Percentiles rank a stretch among this genome's conserved stretches.
Evolutionary conservation across 2,329 filamentous ascomycete genomes (phyloP).

Genomic region (Trichoderma afroharzianum): DNA sequence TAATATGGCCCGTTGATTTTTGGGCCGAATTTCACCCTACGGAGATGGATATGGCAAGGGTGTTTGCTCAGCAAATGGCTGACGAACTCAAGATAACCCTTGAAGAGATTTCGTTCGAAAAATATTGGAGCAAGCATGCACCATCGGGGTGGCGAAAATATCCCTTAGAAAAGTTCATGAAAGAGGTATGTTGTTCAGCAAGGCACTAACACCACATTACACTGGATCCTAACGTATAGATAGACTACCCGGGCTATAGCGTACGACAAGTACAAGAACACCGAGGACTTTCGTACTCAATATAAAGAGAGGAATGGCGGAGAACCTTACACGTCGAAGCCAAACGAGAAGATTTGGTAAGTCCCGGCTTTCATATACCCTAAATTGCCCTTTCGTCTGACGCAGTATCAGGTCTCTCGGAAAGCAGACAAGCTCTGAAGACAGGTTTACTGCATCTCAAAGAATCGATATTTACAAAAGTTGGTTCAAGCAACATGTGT

Average conservation of each 20-base stretch:
- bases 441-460: no score
- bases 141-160: accelerated
- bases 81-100: not conserved
- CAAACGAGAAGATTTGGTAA: not conserved
- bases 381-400: not conserved
- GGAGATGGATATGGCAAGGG: not conserved
- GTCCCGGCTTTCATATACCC: not conserved
- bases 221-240: not conserved
- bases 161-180: not conserved
- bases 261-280: not conserved
- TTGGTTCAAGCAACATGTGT: not conserved
- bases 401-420: not conserved
- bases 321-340: not conserved
- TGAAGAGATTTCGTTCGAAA: not conserved
- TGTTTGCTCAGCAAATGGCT: not conserved
- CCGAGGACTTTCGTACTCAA: not conserved
- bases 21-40: not conserved
- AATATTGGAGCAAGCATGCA: accelerated
- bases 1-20: not conserved
- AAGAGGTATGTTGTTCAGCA: not conserved
- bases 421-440: not conserved
- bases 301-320: accelerated
- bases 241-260: not conserved
- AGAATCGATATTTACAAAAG: not conserved
- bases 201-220: not conserved